Percentiles rank a stretch among this genome's conserved stretches.
phyloP scores from a whole-genome alignment of 306 rosid species.

The Datisca glomerata region DNA sequence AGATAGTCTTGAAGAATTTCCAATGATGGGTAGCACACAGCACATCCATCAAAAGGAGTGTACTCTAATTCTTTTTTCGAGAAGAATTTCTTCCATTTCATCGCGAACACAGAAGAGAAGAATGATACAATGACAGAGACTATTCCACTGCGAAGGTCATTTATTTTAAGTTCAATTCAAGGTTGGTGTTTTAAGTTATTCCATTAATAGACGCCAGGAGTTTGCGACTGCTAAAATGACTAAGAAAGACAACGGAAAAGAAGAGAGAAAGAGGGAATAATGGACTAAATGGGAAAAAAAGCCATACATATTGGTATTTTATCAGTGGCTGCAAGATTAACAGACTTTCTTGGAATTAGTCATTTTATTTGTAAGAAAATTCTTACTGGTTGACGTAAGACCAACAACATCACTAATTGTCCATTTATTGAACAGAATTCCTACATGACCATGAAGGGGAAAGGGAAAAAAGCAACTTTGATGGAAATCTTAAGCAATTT shows the following conservation, averaged over 20 bases:
- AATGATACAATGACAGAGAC: constrained; percentile 50
- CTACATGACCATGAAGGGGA: background rate
- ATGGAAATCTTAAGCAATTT: too few species aligned
- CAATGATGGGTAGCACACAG: constrained; percentile 66
- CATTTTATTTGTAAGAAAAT: background rate
- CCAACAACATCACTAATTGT: background rate
- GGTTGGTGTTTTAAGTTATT: background rate
- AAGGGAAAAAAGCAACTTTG: background rate
- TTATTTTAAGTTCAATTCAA: background rate
- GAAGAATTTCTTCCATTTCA: constrained; percentile 57
- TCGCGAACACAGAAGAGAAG: constrained; percentile 51
- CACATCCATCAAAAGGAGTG: constrained; percentile 78
- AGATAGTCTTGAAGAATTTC: constrained; percentile 70
- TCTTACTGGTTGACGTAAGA: background rate
- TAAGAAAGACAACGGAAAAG: too few species aligned
- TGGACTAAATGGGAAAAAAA: background rate
- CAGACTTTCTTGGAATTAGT: background rate
- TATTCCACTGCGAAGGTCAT: constrained; percentile 33
- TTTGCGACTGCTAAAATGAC: too few species aligned
- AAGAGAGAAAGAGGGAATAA: too few species aligned
- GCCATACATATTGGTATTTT: too few species aligned
- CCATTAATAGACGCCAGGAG: background rate
- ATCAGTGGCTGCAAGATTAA: too few species aligned
- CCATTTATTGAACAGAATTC: background rate
- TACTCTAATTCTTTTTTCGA: constrained; percentile 33